A percentile compares a stretch with the other conserved stretches of the same genome.
phyloP scores from a whole-genome alignment of 257 asterid genomes.

The Gentiana straminea region DNA sequence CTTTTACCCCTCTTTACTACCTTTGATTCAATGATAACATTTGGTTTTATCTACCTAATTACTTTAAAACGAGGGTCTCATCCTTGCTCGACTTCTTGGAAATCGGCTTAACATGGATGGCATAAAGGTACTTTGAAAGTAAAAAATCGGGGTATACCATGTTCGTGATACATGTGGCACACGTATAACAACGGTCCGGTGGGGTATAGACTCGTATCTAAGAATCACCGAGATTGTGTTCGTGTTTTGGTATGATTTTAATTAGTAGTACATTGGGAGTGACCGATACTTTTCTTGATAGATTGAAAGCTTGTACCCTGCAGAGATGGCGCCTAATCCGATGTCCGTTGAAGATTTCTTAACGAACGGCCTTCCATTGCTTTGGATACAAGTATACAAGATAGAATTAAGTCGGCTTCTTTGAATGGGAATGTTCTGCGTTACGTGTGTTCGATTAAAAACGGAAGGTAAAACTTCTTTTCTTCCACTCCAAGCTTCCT shows the following conservation, averaged over 20 bases:
- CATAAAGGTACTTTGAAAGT: constrained; percentile 48
- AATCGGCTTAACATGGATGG: constrained; percentile 49
- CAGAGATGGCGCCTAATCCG: constrained; percentile 62
- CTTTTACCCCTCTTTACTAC: no score
- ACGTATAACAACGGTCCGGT: no score
- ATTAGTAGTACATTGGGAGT: not conserved
- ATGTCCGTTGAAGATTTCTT: constrained; percentile 74
- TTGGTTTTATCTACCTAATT: constrained; percentile 6
- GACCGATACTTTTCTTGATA: constrained; percentile 11
- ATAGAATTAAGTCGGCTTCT: constrained; percentile 46
- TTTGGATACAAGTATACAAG: constrained; percentile 55
- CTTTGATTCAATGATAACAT: no score
- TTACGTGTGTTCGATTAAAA: constrained; percentile 73
- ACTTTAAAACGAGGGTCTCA: constrained; percentile 53
- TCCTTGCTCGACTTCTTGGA: constrained; percentile 91
- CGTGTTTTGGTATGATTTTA: not conserved
- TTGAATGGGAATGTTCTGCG: constrained; percentile 83
- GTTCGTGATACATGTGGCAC: no score
- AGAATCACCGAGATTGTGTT: not conserved
- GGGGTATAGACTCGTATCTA: no score
- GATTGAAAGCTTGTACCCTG: constrained; percentile 92
- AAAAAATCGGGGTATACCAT: not conserved
- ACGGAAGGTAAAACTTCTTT: constrained; percentile 40
- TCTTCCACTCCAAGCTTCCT: not conserved
- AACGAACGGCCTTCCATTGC: constrained; percentile 57